Base-by-base conservation (phyloP, 1,139 yeast species). In the Debaryomyces sp. region DNA sequence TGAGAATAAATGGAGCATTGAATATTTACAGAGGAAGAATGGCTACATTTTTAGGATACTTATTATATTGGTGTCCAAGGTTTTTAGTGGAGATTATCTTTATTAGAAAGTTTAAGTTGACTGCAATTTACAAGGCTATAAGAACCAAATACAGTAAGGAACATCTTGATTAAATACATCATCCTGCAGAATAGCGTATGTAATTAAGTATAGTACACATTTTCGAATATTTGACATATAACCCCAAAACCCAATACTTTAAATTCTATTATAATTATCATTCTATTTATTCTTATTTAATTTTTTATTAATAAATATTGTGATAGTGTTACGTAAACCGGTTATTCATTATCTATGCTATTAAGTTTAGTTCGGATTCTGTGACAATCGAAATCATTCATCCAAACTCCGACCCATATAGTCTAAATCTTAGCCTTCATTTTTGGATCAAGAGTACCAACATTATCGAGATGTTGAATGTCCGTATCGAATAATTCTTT, bases 1-100 rank as follows among this genome's bases (percentile, higher is more conserved):
- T 76, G 44, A 71, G 73, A 4, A 67, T 81, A 29, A 78, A 76
- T 50, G 70, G 71, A 1, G 70, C 71, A 4, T 65, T 77, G 44
- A 62, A 77, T 51, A 49, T 67, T 26, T 85, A 84, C 64, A 71
- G 87, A 48, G 95, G 94, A 6, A 60, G 73, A 1, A 68, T 70
- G 66, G 78, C 84, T 6, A 53, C 61, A 2, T 54, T 72, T 12
- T 65, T 84, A 51, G 68, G 75, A 34, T 54, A 60, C 39, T 51
- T 71, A 30, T 56, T 66, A 52, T 54, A 60, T 46, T 68, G 71
- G 57, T 54, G 73, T 10, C 90, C 90, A 6, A 70, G 82, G 48
- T 73, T 73, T 57, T 27, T 85, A 6, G 57, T 81, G 9, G 85
- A 84, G 53, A 61, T 50, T 46, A 63, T 65, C 1, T 65, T 86